Evolutionary conservation across 371 early-diverging fungal species (phyloP), one percentile per base, ranked within the genome.

Genomic region (Apophysomyces variabilis): DNA sequence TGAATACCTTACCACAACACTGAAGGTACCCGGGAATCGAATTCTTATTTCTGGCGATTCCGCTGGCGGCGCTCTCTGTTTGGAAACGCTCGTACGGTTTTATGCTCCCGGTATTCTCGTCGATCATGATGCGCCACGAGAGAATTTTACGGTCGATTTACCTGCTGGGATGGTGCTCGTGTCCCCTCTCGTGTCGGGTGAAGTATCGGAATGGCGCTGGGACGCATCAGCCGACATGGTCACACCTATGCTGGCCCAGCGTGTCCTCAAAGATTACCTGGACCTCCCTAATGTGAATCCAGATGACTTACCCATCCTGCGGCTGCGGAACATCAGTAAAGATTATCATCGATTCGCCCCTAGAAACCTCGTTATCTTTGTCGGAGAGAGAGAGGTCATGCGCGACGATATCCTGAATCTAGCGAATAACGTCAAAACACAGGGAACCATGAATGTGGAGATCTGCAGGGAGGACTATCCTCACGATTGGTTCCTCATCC

Each of bases 401-500:
- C 39, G 62, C 32, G 70, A 70, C 32, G 70, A 70, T 41, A 62
- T 62, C 37, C 18, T 66, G 6, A 46, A 21, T 14, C 38, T 66
- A 4, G 58, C 56, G 6, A 37, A 57, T 16, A 46, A 41, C 9
- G 41, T 64, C n/a, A 66, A 62, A 57, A 45, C 36, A 18, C 38
- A 62, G 4, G 56, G 63, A 38, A 16, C 13, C 0, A 43, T 66
- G 8, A 60, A 65, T 36, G 57, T 75, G 6, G 45, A 69, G 32
- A 60, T 75, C 3, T 57, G 65, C 26, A 60, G 50, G 62, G 75
- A 75, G 18, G 45, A 69, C 38, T 60, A 38, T n/a, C 60, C 62
- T 9, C 75, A 75, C 46, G 72, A 75, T 35, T 75, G 75, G 75
- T 75, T 69, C 41, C 62, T 71, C 47, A 61, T 75, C 5, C 62